These are phyloP conservation scores for Pyrenopolyporus hunteri DNA, from an alignment of 495 filamentous ascomycete genomes.

Conservation along the genomic window DNA sequence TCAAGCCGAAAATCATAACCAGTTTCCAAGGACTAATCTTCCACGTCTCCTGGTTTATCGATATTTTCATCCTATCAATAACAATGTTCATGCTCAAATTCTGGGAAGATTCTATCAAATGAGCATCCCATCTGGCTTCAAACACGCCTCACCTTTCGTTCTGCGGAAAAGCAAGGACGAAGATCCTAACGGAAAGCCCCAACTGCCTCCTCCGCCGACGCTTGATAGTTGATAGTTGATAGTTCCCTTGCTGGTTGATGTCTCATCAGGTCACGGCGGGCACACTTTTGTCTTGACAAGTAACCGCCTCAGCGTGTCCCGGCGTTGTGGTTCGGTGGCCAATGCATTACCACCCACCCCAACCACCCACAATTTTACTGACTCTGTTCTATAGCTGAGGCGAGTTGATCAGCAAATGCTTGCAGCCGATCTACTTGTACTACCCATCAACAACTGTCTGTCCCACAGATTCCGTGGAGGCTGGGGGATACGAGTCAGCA, in stretches of 20 bases:
- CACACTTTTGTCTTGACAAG: neutral
- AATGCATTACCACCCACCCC: constrained; percentile 1
- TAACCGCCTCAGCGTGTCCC: constrained; percentile 9
- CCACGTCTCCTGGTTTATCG: too few species aligned
- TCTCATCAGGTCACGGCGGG: constrained; percentile 10
- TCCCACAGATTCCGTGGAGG: neutral
- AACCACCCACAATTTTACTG: constrained; percentile 10
- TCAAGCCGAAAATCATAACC: too few species aligned
- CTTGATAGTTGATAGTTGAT: too few species aligned
- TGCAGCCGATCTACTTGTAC: too few species aligned
- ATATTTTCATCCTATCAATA: too few species aligned
- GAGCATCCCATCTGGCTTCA: too few species aligned
- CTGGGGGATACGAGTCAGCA: constrained; percentile 2
- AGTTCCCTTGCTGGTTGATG: constrained; percentile 10
- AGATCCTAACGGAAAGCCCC: neutral
- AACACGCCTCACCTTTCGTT: too few species aligned
- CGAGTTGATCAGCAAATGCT: constrained; percentile 4
- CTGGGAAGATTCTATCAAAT: too few species aligned
- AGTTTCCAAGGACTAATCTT: too few species aligned
- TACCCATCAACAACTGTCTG: neutral
- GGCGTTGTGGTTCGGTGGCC: constrained; percentile 2
- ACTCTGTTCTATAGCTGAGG: neutral
- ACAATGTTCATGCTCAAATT: too few species aligned
- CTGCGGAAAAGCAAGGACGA: constrained; percentile 17
- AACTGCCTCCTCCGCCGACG: too few species aligned